Base-by-base conservation (phyloP, 1,139 yeast species). In the Wickerhamomyces sp. region DNA sequence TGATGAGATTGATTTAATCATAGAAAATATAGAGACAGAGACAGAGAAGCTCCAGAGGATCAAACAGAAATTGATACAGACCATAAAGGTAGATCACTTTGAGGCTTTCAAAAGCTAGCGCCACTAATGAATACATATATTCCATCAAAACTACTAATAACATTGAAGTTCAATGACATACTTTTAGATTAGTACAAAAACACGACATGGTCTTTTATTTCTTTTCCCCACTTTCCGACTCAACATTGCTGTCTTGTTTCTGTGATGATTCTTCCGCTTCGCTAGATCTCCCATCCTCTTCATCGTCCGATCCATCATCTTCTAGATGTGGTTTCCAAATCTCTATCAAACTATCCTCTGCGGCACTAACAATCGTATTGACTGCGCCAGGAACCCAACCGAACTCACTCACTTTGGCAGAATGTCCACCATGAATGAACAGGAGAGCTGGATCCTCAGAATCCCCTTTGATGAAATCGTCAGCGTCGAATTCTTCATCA, bases 361-460 rank as follows among this genome's bases (percentile, higher is more conserved):
- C 84, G 13, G 85, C 90, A 61, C 86, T 79, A 5, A 89, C 84
- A 29, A 87, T 54, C 59, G 85, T 75, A 79, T 86, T 81, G n/a
- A 79, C 78, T 48, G 80, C 77, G 47, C 76, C 79, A 2, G 79
- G 76, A 40, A 87, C 80, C 95, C 96, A 88, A 49, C 78, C 79
- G 46, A 87, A 71, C 58, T 87, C 95, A 52, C 80, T 75, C 10
- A 89, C 84, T 33, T 83, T 82, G 45, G 80, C 72, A 68, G 88
- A 77, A 59, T 89, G 96, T 1, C 96, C 96, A 27, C 85, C 85
- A 60, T 89, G 96, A 41, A 78, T 70, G 58, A 89, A 88, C 27
- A 58, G 66, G 52, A 81, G 68, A 55, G 84, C 75, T n/a, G 87
- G 87, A 59, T 81, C 88, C 30, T 69, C 69, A 43, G 69, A 70